Evolutionary conservation across 371 early-diverging fungal genomes (phyloP).

Genomic region (Mucor lusitanicus): DNA sequence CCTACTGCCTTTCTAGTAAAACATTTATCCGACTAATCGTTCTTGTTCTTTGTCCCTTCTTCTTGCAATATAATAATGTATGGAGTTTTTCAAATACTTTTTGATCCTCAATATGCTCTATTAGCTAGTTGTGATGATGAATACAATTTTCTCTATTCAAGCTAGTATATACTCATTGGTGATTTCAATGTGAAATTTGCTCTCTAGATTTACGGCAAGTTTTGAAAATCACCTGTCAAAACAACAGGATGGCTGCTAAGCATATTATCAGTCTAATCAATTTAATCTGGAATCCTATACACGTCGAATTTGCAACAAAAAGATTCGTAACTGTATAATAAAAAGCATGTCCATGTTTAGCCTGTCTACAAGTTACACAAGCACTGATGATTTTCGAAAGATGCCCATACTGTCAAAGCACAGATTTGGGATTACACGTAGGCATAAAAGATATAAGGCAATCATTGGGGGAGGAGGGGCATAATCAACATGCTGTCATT

Average conservation of each 20-base stretch:
- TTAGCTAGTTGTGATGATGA: too few species aligned
- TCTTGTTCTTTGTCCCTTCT: too few species aligned
- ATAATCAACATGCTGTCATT: too few species aligned
- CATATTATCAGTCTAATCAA: slow-evolving; percentile 71
- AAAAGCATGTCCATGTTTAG: slow-evolving; percentile 94
- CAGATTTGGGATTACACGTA: slow-evolving; percentile 94
- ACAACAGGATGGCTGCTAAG: not conserved
- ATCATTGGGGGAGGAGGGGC: too few species aligned
- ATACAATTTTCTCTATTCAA: slow-evolving; percentile 29
- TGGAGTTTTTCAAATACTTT: not conserved
- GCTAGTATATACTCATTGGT: slow-evolving; percentile 97
- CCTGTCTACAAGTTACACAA: slow-evolving; percentile 90
- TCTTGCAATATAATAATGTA: too few species aligned
- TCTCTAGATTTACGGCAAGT: slow-evolving; percentile 90
- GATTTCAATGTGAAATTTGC: slow-evolving; percentile 99
- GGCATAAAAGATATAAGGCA: slow-evolving; percentile 77
- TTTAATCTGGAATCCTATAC: slow-evolving; percentile 96
- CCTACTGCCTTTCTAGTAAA: not conserved
- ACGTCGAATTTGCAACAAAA: slow-evolving; percentile 57
- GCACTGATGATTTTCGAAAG: slow-evolving; percentile 12
- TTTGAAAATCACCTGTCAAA: slow-evolving; percentile 92
- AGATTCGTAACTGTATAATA: slow-evolving; percentile 43
- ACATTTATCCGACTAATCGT: not conserved
- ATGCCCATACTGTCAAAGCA: slow-evolving; percentile 60
- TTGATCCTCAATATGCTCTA: not conserved